Conservation (phyloP, 129 eudicot species). For the Ambrosia trifida region DNA sequence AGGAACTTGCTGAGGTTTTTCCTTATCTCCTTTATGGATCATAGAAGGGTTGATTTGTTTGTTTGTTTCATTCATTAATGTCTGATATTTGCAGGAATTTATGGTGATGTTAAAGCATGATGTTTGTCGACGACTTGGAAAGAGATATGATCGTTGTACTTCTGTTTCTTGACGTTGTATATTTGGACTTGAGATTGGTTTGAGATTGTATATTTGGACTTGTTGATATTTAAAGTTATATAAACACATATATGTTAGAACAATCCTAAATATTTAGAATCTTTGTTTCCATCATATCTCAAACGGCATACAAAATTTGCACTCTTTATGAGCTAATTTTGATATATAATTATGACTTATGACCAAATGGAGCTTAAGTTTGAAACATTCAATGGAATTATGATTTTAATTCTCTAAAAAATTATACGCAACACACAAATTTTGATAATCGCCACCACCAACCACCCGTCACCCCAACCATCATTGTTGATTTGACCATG, state of each 20-base stretch:
- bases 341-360: no score
- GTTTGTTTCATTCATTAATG: neutral
- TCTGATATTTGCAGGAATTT: conserved; percentile 52
- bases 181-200: neutral
- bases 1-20: conserved; percentile 53
- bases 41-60: neutral
- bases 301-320: no score
- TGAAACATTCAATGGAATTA: no score
- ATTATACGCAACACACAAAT: no score
- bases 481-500: no score
- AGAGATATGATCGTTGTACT: conserved; percentile 26
- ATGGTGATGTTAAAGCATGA: conserved; percentile 57
- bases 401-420: no score
- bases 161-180: conserved; percentile 4
- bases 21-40: neutral
- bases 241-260: neutral
- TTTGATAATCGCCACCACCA: no score
- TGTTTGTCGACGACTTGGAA: conserved; percentile 52
- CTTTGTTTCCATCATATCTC: no score
- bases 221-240: conserved; percentile 11
- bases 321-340: no score
- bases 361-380: no score
- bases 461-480: no score
- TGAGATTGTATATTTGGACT: conserved; percentile 9
- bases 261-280: no score